phyloP scores from a whole-genome alignment of 805 yeast genomes.

The Sugiyamaella valdiviana region DNA sequence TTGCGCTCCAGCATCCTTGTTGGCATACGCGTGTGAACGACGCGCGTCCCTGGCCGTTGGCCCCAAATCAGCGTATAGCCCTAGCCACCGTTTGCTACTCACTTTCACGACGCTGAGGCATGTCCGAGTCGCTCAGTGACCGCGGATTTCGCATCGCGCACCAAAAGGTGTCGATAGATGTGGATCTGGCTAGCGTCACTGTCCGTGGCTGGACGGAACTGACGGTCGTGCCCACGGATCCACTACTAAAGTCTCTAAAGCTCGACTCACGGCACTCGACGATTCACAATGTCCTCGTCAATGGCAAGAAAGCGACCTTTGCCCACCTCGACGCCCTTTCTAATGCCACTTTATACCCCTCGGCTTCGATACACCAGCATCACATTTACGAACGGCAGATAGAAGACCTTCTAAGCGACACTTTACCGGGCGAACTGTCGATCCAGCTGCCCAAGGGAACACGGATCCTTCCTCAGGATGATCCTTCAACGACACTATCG shows the following conservation, averaged over 20 bases:
- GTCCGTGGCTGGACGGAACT: slow-evolving; percentile 76
- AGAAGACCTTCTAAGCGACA: slow-evolving; percentile 46
- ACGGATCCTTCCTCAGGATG: slow-evolving; percentile 53
- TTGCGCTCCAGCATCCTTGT: too few relatives aligned
- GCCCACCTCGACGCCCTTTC: slow-evolving; percentile 49
- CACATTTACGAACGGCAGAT: slow-evolving; percentile 51
- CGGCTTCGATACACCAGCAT: slow-evolving; percentile 44
- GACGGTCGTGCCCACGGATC: slow-evolving; percentile 65
- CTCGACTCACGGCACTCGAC: slow-evolving; percentile 69
- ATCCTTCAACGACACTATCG: slow-evolving; percentile 20
- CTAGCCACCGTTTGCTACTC: too few relatives aligned
- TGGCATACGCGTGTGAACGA: too few relatives aligned
- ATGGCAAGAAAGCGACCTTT: slow-evolving; percentile 51
- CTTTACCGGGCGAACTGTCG: slow-evolving; percentile 57
- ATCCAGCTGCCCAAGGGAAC: slow-evolving; percentile 61
- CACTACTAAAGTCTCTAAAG: slow-evolving; percentile 50
- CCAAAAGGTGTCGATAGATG: slow-evolving; percentile 73
- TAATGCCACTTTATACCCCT: slow-evolving; percentile 28
- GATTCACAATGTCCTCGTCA: slow-evolving; percentile 59
- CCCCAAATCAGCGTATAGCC: too few relatives aligned
- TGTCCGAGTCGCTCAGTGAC: slow-evolving; percentile 6
- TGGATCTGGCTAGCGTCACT: slow-evolving; percentile 58
- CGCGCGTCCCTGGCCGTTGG: too few relatives aligned
- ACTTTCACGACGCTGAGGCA: not conserved
- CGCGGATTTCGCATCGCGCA: slow-evolving; percentile 64